Conservation (phyloP, 2,329 filamentous ascomycete genomes). For the Immersiporthe knoxdaviesiana region DNA sequence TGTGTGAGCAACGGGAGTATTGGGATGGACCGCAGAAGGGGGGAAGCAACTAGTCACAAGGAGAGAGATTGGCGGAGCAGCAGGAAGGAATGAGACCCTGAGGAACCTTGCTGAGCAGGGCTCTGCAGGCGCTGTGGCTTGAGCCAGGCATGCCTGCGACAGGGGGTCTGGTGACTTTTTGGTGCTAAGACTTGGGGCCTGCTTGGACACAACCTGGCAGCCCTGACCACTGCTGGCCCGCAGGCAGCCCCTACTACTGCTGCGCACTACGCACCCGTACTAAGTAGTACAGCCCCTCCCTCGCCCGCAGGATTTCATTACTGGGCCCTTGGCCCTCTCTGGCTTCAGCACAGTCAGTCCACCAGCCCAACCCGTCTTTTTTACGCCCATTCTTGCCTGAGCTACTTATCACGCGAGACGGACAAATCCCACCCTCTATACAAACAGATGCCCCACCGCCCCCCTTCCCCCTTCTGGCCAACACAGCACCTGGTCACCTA, state of each 20-base stretch:
- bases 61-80: slow-evolving; percentile 1
- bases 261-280: not conserved
- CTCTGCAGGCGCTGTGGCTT: not conserved
- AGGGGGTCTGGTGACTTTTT: not conserved
- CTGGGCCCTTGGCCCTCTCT: slow-evolving; percentile 1
- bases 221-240: not conserved
- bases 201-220: not conserved
- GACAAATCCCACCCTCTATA: slow-evolving; percentile 5
- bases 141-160: not conserved
- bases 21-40: not conserved
- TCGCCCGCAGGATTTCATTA: slow-evolving; percentile 11
- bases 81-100: not conserved
- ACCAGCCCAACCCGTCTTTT: not conserved
- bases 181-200: not conserved
- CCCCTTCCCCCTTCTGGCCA: not conserved
- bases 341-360: not conserved
- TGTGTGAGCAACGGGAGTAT: slow-evolving; percentile 5
- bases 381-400: slow-evolving; percentile 4
- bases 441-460: not conserved
- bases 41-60: not conserved
- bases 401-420: slow-evolving; percentile 7
- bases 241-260: not conserved
- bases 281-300: slow-evolving; percentile 7
- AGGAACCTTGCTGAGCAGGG: not conserved
- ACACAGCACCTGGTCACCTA: not conserved